Conservation (phyloP, 257 asterid genomes). For the Nicotiana otophora region DNA sequence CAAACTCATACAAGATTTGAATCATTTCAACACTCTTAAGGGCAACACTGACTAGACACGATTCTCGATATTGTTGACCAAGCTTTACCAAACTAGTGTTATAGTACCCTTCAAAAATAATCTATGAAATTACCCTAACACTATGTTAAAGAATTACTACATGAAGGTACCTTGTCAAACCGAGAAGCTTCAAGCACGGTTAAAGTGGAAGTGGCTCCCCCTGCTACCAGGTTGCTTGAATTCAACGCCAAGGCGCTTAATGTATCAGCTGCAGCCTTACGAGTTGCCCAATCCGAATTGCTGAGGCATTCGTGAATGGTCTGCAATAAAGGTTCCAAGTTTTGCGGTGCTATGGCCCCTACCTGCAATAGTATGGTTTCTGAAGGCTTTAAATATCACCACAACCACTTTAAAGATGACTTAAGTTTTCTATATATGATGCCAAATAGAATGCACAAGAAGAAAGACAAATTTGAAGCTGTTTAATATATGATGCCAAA, state of each 20-base stretch:
- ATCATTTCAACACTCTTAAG: neutral
- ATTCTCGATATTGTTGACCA: neutral
- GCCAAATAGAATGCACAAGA: neutral
- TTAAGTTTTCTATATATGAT: neutral
- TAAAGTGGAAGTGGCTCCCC: conserved; percentile 69
- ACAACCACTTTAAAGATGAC: neutral
- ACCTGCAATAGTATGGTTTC: conserved; percentile 41
- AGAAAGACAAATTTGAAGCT: neutral
- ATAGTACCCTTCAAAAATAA: neutral
- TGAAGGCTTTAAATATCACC: neutral
- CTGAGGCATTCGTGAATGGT: conserved; percentile 73
- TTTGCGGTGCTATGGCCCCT: conserved; percentile 87
- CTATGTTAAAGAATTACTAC: neutral
- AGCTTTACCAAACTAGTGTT: neutral
- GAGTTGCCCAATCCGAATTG: conserved; percentile 93
- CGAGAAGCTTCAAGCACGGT: conserved; percentile 79
- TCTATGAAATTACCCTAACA: neutral
- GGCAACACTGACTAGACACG: neutral
- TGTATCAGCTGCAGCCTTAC: conserved; percentile 97
- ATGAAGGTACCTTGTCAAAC: conserved; percentile 74
- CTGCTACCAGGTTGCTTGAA: conserved; percentile 50
- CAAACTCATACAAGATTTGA: neutral
- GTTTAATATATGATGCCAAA: no score
- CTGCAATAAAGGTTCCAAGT: conserved; percentile 69
- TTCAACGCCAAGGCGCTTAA: conserved; percentile 57